Conservation (phyloP, 1,284 basidiomycete genomes). For the Heterobasidion parviporum region DNA sequence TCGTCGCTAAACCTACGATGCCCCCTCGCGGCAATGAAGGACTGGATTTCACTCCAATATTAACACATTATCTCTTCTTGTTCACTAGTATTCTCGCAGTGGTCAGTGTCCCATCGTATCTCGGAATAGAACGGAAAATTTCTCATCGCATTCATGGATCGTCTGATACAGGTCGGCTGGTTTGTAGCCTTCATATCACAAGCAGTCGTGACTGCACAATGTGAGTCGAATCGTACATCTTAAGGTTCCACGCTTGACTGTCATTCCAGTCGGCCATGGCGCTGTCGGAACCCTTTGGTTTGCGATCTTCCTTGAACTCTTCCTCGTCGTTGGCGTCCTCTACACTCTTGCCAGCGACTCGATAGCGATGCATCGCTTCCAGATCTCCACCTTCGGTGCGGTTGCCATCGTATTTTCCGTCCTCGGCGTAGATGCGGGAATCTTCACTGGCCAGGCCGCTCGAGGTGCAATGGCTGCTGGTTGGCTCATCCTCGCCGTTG, state of each 20-base stretch:
- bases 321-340: slow-evolving; percentile 73
- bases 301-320: slow-evolving; percentile 81
- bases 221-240: slow-evolving; percentile 33
- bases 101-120: slow-evolving; percentile 34
- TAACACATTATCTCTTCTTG: slow-evolving; percentile 86
- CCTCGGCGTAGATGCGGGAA: slow-evolving; percentile 61
- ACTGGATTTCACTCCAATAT: slow-evolving; percentile 76
- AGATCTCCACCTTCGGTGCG: slow-evolving; percentile 84
- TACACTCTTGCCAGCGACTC: slow-evolving; percentile 81
- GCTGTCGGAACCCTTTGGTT: slow-evolving; percentile 81
- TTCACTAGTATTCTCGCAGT: slow-evolving; percentile 78
- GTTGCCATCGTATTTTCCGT: slow-evolving; percentile 86
- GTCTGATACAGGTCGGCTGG: slow-evolving; percentile 65
- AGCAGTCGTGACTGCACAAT: slow-evolving; percentile 53
- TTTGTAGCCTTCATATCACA: slow-evolving; percentile 88
- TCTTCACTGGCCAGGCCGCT: slow-evolving; percentile 46
- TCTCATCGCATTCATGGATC: background rate
- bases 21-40: slow-evolving; percentile 47
- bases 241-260: slow-evolving; percentile 3
- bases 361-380: slow-evolving; percentile 78
- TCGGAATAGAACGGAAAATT: background rate
- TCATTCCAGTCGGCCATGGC: slow-evolving; percentile 29
- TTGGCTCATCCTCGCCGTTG: slow-evolving; percentile 87
- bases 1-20: slow-evolving; percentile 20
- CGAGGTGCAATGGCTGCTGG: slow-evolving; percentile 83